Base-by-base conservation (phyloP, 495 filamentous ascomycete species). In the Penicillium mononematosum region DNA sequence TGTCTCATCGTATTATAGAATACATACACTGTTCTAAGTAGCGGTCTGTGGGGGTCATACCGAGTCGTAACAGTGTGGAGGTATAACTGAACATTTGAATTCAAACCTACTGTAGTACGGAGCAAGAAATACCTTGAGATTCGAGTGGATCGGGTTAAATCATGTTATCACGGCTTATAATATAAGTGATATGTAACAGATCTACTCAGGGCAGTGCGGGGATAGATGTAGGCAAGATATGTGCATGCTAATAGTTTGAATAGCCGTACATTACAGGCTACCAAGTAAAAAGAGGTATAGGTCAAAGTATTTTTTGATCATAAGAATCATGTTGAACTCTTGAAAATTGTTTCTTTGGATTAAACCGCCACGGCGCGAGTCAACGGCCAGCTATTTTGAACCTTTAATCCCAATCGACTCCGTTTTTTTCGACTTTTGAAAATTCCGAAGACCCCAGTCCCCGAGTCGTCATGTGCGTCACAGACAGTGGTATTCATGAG, bases 361-460 rank as follows among this genome's bases (percentile, higher is more conserved):
- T 76, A 75, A 75, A 73, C 70, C 74, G 75, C 75, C 75, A 78
- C 73, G 73, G 74, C 68, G 71, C 70, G 70, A 76, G 69, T 67
- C 65, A 74, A 68, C 66, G 71, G 70, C 71, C 71, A 75, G 73
- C 74, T 75, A 77, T 68, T 72, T 72, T 73, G 66, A 72, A 77
- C 73, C 73, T 72, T 77, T 72, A 65, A 70, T 74, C 70, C 73
- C 72, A 65, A 59, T 62, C 67, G 72, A 77, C 70, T 76, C 74
- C 72, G 66, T 71, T 67, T 66, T 67, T 70, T 69, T 60, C 66
- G 58, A 61, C 66, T 68, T 65, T 64, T 56, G 60, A 70, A 58
- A 67, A 68, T 58, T 58, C 61, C 58, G 61, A 67, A 68, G 67
- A 70, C 65, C 60, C 59, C 47, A 56, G 55, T 63, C 63, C 62